phyloP scores from a whole-genome alignment of 495 filamentous ascomycete genomes.

The Neurospora tetrasperma region DNA sequence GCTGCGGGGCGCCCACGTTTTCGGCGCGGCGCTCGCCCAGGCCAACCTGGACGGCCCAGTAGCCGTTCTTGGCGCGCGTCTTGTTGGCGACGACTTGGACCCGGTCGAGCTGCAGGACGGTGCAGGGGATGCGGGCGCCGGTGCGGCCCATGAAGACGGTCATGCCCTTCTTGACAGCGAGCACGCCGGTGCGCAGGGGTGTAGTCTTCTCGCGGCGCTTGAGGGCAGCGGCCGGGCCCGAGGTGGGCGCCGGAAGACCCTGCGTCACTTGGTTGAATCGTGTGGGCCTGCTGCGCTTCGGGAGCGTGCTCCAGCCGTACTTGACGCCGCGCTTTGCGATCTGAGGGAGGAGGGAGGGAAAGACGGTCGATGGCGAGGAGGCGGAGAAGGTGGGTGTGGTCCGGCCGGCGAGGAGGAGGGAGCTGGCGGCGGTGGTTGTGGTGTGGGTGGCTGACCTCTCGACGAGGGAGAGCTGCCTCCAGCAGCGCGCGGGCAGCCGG shows the following conservation, averaged over 20 bases:
- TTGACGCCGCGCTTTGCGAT: constrained; percentile 39
- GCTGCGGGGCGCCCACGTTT: constrained; percentile 66
- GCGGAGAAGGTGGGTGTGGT: constrained; percentile 15
- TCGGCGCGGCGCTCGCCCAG: constrained; percentile 61
- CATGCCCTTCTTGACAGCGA: constrained; percentile 91
- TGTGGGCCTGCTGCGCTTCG: constrained; percentile 23
- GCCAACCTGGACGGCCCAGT: constrained; percentile 87
- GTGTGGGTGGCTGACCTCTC: constrained; percentile 11
- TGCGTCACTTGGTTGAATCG: constrained; percentile 43
- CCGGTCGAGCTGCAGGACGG: constrained; percentile 87
- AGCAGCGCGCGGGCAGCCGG: constrained; percentile 41
- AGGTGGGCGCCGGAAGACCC: constrained; percentile 48
- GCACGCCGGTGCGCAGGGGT: constrained; percentile 69
- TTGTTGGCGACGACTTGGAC: constrained; percentile 82
- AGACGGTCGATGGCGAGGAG: constrained; percentile 17
- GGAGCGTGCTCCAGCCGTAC: constrained; percentile 43
- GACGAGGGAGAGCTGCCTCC: constrained; percentile 27
- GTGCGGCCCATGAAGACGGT: constrained; percentile 76
- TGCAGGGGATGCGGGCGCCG: constrained; percentile 73
- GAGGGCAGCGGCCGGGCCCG: constrained; percentile 69
- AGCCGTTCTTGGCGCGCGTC: constrained; percentile 69
- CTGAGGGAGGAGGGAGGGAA: constrained; percentile 30
- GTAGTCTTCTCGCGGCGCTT: constrained; percentile 65
- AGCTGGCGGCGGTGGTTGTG: constrained; percentile 1
- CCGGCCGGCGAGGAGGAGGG: constrained; percentile 22